A percentile compares a stretch with the other conserved stretches of the same genome.
These are phyloP conservation scores for Neopestalotiopsis rosae DNA, from an alignment of 2,329 filamentous ascomycete species.

Conservation along the genomic window DNA sequence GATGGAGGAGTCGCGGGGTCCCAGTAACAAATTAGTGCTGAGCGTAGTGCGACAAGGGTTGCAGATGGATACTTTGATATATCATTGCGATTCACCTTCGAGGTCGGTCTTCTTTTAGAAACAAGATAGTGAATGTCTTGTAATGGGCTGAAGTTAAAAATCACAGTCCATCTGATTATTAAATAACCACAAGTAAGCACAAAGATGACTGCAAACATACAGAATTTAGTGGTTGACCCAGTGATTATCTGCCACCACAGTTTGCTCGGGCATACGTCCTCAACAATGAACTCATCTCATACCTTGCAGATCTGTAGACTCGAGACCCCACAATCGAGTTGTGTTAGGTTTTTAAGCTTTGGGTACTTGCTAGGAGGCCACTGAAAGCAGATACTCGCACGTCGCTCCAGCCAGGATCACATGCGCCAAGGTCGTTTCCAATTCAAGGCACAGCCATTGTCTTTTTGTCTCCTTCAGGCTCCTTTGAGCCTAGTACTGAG, in stretches of 20 bases:
- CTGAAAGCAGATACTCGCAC: neutral
- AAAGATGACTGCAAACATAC: too few relatives aligned
- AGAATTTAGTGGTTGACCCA: too few relatives aligned
- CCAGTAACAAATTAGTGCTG: neutral
- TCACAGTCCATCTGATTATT: too few relatives aligned
- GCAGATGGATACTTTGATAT: neutral
- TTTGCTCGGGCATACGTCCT: too few relatives aligned
- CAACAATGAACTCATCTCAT: neutral
- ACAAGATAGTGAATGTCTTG: too few relatives aligned
- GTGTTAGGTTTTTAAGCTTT: neutral
- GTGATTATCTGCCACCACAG: too few relatives aligned
- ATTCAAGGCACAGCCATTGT: constrained; percentile 3
- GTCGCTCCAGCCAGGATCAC: neutral
- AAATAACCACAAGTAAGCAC: too few relatives aligned
- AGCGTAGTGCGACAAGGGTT: neutral
- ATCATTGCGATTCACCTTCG: too few relatives aligned
- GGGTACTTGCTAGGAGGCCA: neutral
- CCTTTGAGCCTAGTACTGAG: neutral
- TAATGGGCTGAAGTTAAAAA: too few relatives aligned
- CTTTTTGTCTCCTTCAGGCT: neutral
- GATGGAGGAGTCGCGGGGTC: neutral
- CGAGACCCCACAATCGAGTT: neutral
- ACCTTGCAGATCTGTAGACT: neutral
- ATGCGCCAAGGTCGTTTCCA: neutral
- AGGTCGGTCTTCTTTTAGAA: too few relatives aligned